Evolutionary conservation across 306 rosid species (phyloP).

Genomic region (Cucumis melo): DNA sequence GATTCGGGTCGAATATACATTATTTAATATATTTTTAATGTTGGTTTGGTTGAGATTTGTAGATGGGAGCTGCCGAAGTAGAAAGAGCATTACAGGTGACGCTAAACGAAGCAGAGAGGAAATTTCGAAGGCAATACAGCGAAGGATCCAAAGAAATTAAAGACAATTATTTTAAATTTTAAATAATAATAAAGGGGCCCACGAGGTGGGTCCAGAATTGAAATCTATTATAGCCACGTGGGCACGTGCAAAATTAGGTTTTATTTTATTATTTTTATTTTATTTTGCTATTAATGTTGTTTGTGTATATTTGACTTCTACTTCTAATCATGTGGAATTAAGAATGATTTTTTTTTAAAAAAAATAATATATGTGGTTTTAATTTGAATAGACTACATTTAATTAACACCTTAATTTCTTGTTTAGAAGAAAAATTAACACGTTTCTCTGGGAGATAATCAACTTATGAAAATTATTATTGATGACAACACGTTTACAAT

Average conservation of each 20-base stretch:
- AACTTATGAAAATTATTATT: too few species aligned
- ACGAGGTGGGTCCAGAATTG: not conserved
- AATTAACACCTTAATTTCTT: not conserved
- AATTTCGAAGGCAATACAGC: not conserved
- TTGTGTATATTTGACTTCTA: not conserved
- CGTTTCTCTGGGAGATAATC: too few species aligned
- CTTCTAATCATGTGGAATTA: not conserved
- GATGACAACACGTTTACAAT: too few species aligned
- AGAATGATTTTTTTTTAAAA: not conserved
- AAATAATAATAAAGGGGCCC: not conserved
- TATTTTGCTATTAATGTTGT: not conserved
- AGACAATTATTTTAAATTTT: not conserved
- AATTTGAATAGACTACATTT: not conserved
- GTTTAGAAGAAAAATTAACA: not conserved
- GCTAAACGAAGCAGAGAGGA: not conserved
- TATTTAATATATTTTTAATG: too few species aligned
- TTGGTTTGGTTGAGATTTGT: not conserved
- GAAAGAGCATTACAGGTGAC: not conserved
- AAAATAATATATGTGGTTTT: not conserved
- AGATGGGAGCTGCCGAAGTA: constrained; percentile 5
- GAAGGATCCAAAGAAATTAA: not conserved
- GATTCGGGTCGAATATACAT: too few species aligned
- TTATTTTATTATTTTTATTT: not conserved
- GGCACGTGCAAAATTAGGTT: not conserved
- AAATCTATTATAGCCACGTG: not conserved